These are phyloP conservation scores for Leptographium galeiforme DNA, from an alignment of 2,329 filamentous ascomycete genomes.

Conservation along the genomic window DNA sequence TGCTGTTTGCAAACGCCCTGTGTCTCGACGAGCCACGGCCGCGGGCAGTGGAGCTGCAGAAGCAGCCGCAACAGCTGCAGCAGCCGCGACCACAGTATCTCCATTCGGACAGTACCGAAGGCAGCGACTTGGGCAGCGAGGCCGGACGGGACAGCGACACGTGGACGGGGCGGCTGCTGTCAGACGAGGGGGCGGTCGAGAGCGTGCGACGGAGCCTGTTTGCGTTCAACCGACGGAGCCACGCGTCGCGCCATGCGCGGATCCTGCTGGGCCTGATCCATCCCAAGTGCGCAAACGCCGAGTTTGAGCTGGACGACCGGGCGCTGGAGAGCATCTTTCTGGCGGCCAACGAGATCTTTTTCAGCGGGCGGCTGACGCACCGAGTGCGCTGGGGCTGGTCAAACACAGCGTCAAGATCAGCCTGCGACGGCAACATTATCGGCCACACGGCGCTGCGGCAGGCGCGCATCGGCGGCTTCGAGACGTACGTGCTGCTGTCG, in stretches of 20 bases:
- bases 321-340: slow-evolving; percentile 45
- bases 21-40: not conserved
- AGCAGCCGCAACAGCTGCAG: too few relatives aligned
- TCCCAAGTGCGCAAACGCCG: slow-evolving; percentile 29
- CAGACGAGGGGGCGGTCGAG: slow-evolving; percentile 33
- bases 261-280: slow-evolving; percentile 45
- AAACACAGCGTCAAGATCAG: slow-evolving; percentile 28
- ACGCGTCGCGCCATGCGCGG: slow-evolving; percentile 39
- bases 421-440: slow-evolving; percentile 42
- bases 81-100: not conserved
- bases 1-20: not conserved
- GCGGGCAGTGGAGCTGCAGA: too few relatives aligned
- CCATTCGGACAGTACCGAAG: not conserved
- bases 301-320: slow-evolving; percentile 42
- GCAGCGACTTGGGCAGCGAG: not conserved
- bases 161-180: slow-evolving; percentile 20
- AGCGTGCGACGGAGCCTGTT: slow-evolving; percentile 35
- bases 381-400: slow-evolving; percentile 52
- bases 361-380: slow-evolving; percentile 39
- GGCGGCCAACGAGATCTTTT: slow-evolving; percentile 50
- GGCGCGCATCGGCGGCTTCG: slow-evolving; percentile 35
- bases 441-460: slow-evolving; percentile 48
- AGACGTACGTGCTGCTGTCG: slow-evolving; percentile 50
- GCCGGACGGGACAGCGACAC: not conserved
- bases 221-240: slow-evolving; percentile 27